phyloP scores from a whole-genome alignment of 2,329 filamentous ascomycete genomes.

The Monosporascus sp. region DNA sequence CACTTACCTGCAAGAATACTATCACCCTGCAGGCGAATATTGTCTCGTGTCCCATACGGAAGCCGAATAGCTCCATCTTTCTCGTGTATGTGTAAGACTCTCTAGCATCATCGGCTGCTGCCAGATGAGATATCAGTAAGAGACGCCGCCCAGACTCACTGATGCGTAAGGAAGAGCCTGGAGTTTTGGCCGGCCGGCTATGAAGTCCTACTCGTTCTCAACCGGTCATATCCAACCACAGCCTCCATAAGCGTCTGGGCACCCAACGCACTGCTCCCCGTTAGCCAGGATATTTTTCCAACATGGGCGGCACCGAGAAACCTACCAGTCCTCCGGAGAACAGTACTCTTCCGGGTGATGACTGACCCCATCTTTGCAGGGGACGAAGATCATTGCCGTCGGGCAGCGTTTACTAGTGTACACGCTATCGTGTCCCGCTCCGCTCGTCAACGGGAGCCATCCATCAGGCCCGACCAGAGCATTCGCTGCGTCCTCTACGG shows the following conservation, averaged over 20 bases:
- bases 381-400: conserved; percentile 64
- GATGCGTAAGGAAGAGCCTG: too few species aligned
- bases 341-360: conserved; percentile 61
- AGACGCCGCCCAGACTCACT: too few species aligned
- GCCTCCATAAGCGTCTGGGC: conserved; percentile 43
- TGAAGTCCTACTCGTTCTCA: conserved; percentile 9
- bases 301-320: not conserved
- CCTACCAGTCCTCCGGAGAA: conserved; percentile 49
- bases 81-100: too few species aligned
- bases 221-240: conserved; percentile 33
- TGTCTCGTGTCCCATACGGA: too few species aligned
- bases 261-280: conserved; percentile 34
- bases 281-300: not conserved
- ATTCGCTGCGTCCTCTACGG: conserved; percentile 55
- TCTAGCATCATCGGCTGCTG: too few species aligned
- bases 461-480: conserved; percentile 49
- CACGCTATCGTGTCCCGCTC: conserved; percentile 46
- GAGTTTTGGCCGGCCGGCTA: not conserved
- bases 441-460: conserved; percentile 34
- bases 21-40: too few species aligned
- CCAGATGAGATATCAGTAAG: too few species aligned
- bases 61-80: too few species aligned
- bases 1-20: too few species aligned
- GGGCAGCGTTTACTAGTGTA: conserved; percentile 55
- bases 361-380: conserved; percentile 57